These are phyloP conservation scores for Termitomyces sp. DNA, from an alignment of 768 basidiomycete species.

Conservation along the genomic window DNA sequence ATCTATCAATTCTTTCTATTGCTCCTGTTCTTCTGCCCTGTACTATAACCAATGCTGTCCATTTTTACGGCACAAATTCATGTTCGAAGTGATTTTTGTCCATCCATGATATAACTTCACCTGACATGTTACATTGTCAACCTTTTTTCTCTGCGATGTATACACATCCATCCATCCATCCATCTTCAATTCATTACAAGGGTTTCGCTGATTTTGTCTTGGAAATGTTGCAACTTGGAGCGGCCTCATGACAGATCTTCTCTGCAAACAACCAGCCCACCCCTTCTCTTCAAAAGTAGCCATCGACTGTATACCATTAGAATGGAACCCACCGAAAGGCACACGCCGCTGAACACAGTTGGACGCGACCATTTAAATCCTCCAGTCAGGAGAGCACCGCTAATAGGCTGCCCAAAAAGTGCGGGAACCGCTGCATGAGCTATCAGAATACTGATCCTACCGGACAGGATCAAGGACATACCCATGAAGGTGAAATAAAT, in stretches of 20 bases:
- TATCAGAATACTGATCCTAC: not conserved
- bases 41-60: not conserved
- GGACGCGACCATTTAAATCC: conserved; percentile 26
- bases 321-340: conserved; percentile 11
- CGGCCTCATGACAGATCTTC: not conserved
- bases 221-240: no score
- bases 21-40: not conserved
- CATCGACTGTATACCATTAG: conserved; percentile 12
- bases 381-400: conserved; percentile 21
- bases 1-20: not conserved
- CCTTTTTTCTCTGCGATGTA: not conserved
- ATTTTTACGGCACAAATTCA: no score
- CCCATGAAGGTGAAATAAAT: conserved; percentile 14
- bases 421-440: conserved; percentile 9
- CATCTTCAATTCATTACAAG: no score
- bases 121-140: not conserved
- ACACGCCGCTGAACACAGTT: conserved; percentile 18
- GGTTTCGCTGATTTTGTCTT: no score
- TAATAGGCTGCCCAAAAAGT: conserved; percentile 22
- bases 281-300: conserved; percentile 9
- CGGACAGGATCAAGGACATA: not conserved
- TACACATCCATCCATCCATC: not conserved
- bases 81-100: not conserved
- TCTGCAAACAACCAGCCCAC: conserved; percentile 4
- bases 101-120: no score